Evolutionary conservation across 2,329 filamentous ascomycete species (phyloP), one percentile per base, ranked within the genome.

Genomic region (Claviceps maximensis): DNA sequence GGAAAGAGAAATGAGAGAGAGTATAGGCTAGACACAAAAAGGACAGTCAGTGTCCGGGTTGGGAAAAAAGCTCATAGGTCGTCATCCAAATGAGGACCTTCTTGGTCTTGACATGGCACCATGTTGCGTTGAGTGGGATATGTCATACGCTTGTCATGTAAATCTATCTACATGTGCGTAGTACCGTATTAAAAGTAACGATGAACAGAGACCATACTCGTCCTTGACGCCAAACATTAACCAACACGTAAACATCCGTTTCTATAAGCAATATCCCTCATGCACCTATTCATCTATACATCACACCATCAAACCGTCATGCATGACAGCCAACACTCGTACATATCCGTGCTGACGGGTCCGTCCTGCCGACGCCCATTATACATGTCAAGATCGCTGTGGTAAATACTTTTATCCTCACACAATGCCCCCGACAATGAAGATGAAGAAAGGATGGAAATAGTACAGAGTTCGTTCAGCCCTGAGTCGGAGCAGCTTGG

Each of bases 391-490:
- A 17, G 2, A 41, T 31, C 25, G 45, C 41, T 21, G 13, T 17
- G 4, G n/a, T 7, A 33, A 23, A 54, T 19, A 17, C 41, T 47
- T 27, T 51, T 25, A 12, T 5, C 27, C n/a, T 23, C 27, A 44
- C 23, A 50, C 19, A 19, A 21, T 3, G 42, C 19, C 36, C 12
- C 50, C 17, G 7, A 25, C 46, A 19, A 21, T 13, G 15, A 52
- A 38, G 21, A 27, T 19, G 12, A 23, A 55, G 10, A 50, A 21
- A 41, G 8, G 12, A 40, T 12, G 15, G 8, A 27, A 25, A 15
- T 15, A 36, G 21, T 46, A 8, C 4, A 47, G 8, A 21, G 47
- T 36, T 13, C 50, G 19, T 57, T 44, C 38, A 56, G 59, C 53
- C 48, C 56, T 54, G 57, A n/a, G 19, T 47, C n/a, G 17, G 27